A percentile compares a stretch with the other conserved stretches of the same genome.
Conservation (phyloP, 352 stramenopile genomes). For the Phytophthora foliorum region DNA sequence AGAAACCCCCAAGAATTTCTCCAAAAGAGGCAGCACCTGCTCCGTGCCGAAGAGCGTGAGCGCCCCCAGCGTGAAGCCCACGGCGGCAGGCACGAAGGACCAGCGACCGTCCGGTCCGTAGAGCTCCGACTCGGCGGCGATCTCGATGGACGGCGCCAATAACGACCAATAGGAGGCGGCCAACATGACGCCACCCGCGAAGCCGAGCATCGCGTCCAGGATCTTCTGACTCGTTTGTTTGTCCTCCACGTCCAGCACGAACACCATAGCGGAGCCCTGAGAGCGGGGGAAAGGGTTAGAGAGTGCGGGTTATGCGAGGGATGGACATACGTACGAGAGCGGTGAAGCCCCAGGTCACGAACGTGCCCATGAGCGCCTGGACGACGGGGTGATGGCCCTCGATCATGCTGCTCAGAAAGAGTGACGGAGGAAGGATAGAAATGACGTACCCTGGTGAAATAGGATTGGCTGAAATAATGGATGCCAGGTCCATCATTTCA, state of each 20-base stretch:
- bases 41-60: slow-evolving; percentile 83
- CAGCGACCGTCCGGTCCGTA: slow-evolving; percentile 79
- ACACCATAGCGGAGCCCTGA: slow-evolving; percentile 81
- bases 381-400: slow-evolving; percentile 76
- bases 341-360: slow-evolving; percentile 89
- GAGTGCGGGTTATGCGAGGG: background rate
- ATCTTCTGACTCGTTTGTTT: slow-evolving; percentile 83
- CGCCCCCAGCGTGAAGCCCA: slow-evolving; percentile 86
- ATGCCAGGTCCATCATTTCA: too few relatives aligned
- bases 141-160: slow-evolving; percentile 88
- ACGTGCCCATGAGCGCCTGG: slow-evolving; percentile 84
- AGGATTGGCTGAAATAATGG: slow-evolving; percentile 12
- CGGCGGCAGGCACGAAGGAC: slow-evolving; percentile 84
- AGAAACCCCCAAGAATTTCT: slow-evolving; percentile 48
- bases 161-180: slow-evolving; percentile 93
- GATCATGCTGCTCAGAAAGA: slow-evolving; percentile 60
- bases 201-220: slow-evolving; percentile 89
- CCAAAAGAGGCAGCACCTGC: slow-evolving; percentile 64
- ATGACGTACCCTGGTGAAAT: slow-evolving; percentile 20
- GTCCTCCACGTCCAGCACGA: slow-evolving; percentile 85
- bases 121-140: slow-evolving; percentile 81
- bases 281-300: slow-evolving; percentile 1
- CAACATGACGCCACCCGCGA: slow-evolving; percentile 92
- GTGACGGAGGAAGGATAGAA: background rate
- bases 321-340: slow-evolving; percentile 59